Base-by-base conservation (phyloP, 352 stramenopile genomes). In the Elongisporangium undulatum region DNA sequence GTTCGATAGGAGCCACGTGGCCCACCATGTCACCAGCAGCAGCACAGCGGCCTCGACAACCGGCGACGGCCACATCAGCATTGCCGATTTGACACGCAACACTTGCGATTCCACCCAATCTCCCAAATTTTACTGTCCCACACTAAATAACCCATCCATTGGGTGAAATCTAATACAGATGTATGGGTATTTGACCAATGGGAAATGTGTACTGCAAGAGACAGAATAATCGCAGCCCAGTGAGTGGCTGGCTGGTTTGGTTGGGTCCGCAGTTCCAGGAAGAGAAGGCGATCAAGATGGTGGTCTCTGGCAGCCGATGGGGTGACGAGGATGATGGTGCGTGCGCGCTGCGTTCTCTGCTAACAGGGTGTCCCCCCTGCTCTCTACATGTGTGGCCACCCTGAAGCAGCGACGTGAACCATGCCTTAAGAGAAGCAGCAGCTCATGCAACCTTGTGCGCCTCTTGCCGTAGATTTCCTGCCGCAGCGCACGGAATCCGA, bases 401-500 rank as follows among this genome's bases (percentile, higher is more conserved):
- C 21, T 2, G 4, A 3, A 51, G 13, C 21, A 34, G n/a, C 8
- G 26, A 4, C 4, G 26, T 34, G 8, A 34, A 34, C 26, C 26
- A 34, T 9, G 26, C 8, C 8, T 4, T 34, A 8, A 8, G 13
- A 41, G 5, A 4, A 41, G 4, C 29, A 41, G 29, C 4, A 41
- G 29, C 29, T 41, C 29, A 41, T 41, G 29, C 29, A 41, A 15
- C n/a, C 13, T 23, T 56, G 48, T 22, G 24, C 34, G n/a, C 17
- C 21, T 41, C 6, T 52, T 6, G 6, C 13, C 21, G 41, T 53
- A 80, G 83, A 95, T 68, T 59, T 90, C 55, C 57, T 95, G 60
- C 86, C 87, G 64, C 74, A 78, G 67, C 84, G 84, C 74, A 89
- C 85, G 63, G 87, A 94, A 61, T 92, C 77, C 64, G 87, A 92